Conservation (phyloP, 768 basidiomycete genomes). For the Cystofilobasidium ferigula region DNA sequence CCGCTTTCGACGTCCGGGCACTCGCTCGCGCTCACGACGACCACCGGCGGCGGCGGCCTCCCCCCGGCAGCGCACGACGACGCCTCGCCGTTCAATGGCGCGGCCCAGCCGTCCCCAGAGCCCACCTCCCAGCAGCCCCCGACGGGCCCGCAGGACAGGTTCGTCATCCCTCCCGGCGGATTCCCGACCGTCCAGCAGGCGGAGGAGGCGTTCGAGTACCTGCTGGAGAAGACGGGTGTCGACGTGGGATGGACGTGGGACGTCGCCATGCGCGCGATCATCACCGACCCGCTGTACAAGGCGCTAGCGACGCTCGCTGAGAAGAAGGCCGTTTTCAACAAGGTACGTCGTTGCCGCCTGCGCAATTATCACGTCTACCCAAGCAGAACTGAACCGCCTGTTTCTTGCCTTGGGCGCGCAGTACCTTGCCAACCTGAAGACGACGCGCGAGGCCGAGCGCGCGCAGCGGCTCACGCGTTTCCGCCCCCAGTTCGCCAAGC, state of each 20-base stretch:
- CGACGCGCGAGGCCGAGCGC: constrained; percentile 74
- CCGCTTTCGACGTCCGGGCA: background rate
- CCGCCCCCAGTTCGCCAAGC: constrained; percentile 67
- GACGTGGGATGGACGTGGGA: constrained; percentile 96
- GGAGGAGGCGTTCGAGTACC: constrained; percentile 83
- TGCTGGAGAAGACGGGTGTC: constrained; percentile 78
- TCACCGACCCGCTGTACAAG: constrained; percentile 95
- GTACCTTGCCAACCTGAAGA: constrained; percentile 67
- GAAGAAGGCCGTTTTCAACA: constrained; percentile 87
- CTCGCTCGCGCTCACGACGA: background rate
- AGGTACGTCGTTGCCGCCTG: no score
- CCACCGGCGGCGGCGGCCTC: no score
- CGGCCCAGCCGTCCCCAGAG: no score
- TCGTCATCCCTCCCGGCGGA: constrained; percentile 74
- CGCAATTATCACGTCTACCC: background rate
- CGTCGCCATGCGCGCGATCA: constrained; percentile 91
- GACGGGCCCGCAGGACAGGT: constrained; percentile 7
- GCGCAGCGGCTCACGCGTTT: constrained; percentile 72
- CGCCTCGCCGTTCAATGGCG: no score
- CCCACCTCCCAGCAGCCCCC: no score
- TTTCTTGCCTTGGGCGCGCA: constrained; percentile 33
- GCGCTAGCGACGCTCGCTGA: constrained; percentile 84
- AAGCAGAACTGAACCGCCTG: background rate
- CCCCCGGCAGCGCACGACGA: no score
- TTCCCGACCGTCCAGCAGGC: constrained; percentile 78